Conservation (phyloP, 176 grass and related monocot species). For the barley (Hordeum vulgare) region MorexV3_pseudomolecules_assembly NC_058523.1:545855407-545855906, state of each 20-base stretch:
- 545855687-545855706: slow-evolving; percentile 60
- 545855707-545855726: neutral
- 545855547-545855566: slow-evolving; percentile 59
- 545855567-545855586: slow-evolving; percentile 47
- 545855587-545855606: slow-evolving; percentile 58
- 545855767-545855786: neutral
- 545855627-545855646: slow-evolving; percentile 52
- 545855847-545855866: neutral
- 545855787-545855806: slow-evolving; percentile 3
- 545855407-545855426: slow-evolving; percentile 36
- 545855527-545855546: slow-evolving; percentile 76
- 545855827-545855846: slow-evolving; percentile 71
- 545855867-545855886: neutral
- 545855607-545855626: neutral
- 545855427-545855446: slow-evolving; percentile 86
- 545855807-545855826: slow-evolving; percentile 61
- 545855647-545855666: slow-evolving; percentile 93
- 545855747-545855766: neutral
- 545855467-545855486: slow-evolving; percentile 1
- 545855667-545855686: slow-evolving; percentile 87
- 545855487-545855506: slow-evolving; percentile 80
- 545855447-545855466: slow-evolving; percentile 27
- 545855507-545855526: slow-evolving; percentile 80
- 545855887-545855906: neutral
- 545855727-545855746: neutral